phyloP scores from a whole-genome alignment of 371 early-diverging fungal species.

The Mycotypha africana region DNA sequence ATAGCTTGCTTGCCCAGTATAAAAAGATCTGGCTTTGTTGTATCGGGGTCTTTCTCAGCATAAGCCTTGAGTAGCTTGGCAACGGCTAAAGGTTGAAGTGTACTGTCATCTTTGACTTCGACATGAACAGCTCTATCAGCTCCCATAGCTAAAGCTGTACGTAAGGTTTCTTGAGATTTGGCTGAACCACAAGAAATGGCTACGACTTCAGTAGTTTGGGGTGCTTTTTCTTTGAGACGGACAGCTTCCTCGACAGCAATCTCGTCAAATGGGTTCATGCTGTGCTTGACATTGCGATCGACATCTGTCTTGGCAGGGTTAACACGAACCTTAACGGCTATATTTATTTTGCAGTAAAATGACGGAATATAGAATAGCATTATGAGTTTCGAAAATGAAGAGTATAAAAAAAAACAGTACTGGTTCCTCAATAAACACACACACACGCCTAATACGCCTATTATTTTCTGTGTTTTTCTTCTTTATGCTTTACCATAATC shows the following conservation, averaged over 20 bases:
- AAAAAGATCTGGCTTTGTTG: conserved; percentile 73
- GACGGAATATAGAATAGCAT: too few species aligned
- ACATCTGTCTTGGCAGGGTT: conserved; percentile 85
- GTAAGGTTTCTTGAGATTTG: conserved; percentile 89
- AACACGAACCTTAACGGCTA: conserved; percentile 95
- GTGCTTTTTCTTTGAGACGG: conserved; percentile 79
- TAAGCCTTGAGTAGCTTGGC: conserved; percentile 90
- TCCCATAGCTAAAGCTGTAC: conserved; percentile 98
- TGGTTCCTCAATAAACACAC: neutral
- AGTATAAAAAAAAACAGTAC: neutral
- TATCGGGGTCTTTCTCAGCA: conserved; percentile 77
- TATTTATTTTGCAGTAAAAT: too few species aligned
- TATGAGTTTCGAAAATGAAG: neutral
- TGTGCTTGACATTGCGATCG: conserved; percentile 96
- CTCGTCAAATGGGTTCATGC: conserved; percentile 99
- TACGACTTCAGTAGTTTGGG: conserved; percentile 68
- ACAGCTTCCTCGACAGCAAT: conserved; percentile 97
- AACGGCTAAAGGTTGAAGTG: conserved; percentile 81
- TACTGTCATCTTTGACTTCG: conserved; percentile 70
- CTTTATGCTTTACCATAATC: conserved; percentile 69
- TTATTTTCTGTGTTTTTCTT: neutral
- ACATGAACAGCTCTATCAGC: conserved; percentile 97
- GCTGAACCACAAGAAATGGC: conserved; percentile 89
- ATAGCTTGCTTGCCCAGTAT: conserved; percentile 98
- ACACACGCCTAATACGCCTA: neutral